Evolutionary conservation across 495 filamentous ascomycete genomes (phyloP).

Genomic region (Bombardia bombarda): DNA sequence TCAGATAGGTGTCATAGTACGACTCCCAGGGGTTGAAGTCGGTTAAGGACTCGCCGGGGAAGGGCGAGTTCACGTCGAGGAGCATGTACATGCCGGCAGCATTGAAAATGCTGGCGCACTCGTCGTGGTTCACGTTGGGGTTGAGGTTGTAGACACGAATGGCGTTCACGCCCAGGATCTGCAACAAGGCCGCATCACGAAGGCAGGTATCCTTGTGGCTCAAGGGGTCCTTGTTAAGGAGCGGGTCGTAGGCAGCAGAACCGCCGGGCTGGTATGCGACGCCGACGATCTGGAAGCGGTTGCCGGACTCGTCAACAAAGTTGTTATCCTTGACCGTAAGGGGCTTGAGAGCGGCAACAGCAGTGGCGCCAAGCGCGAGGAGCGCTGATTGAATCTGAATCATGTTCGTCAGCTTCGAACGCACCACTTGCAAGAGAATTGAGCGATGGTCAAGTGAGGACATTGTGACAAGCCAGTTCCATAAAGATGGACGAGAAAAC

Average conservation of each 20-base stretch:
- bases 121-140: slow-evolving; percentile 75
- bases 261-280: slow-evolving; percentile 95
- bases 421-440: too few species aligned
- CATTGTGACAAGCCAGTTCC: too few species aligned
- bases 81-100: slow-evolving; percentile 54
- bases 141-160: slow-evolving; percentile 92
- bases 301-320: slow-evolving; percentile 75
- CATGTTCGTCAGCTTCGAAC: too few species aligned
- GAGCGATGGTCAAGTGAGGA: too few species aligned
- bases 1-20: slow-evolving; percentile 70
- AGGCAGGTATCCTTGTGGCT: slow-evolving; percentile 67
- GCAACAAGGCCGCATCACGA: slow-evolving; percentile 89
- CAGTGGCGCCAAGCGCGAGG: slow-evolving; percentile 39
- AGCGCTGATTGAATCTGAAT: slow-evolving; percentile 30
- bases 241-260: slow-evolving; percentile 64
- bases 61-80: slow-evolving; percentile 88
- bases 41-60: slow-evolving; percentile 67
- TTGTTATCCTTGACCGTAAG: slow-evolving; percentile 67
- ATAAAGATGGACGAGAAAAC: too few species aligned
- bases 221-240: slow-evolving; percentile 58
- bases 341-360: slow-evolving; percentile 59
- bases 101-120: slow-evolving; percentile 89
- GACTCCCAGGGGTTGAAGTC: slow-evolving; percentile 58
- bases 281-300: slow-evolving; percentile 83
- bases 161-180: slow-evolving; percentile 74